A percentile compares a stretch with the other conserved stretches of the same genome.
These are phyloP conservation scores for Ustilago bromivora DNA, from an alignment of 1,284 basidiomycete genomes.

Conservation along the genomic window DNA sequence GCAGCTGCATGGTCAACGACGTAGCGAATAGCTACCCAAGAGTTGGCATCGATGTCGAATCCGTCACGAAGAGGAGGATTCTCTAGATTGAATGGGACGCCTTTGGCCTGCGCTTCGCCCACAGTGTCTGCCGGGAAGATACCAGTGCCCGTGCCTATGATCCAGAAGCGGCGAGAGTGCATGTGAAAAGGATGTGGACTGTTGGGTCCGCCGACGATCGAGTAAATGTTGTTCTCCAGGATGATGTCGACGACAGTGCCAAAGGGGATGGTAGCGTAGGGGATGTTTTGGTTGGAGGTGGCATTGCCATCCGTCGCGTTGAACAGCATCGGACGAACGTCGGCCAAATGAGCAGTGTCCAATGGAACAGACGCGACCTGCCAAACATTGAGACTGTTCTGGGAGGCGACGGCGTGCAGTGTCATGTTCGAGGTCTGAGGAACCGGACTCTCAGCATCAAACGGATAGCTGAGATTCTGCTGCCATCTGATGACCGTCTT, in stretches of 20 bases:
- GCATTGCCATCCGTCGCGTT: slow-evolving; percentile 39
- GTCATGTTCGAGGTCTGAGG: slow-evolving; percentile 45
- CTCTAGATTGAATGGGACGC: slow-evolving; percentile 36
- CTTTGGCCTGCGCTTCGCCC: slow-evolving; percentile 28
- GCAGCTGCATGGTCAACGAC: slow-evolving; percentile 47
- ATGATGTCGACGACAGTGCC: slow-evolving; percentile 54
- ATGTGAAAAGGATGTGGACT: slow-evolving; percentile 58
- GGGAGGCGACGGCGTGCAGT: slow-evolving; percentile 52
- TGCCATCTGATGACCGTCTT: slow-evolving; percentile 41
- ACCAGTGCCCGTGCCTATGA: slow-evolving; percentile 44
- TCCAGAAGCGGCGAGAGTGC: slow-evolving; percentile 54
- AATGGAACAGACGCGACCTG: slow-evolving; percentile 49
- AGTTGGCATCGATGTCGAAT: slow-evolving; percentile 50
- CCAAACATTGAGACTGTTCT: slow-evolving; percentile 56
- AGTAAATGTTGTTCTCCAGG: slow-evolving; percentile 53
- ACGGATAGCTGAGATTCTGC: slow-evolving; percentile 37
- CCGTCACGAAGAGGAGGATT: slow-evolving; percentile 53
- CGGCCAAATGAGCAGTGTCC: slow-evolving; percentile 45
- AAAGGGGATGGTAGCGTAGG: slow-evolving; percentile 38
- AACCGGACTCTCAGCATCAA: slow-evolving; percentile 30
- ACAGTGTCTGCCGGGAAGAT: slow-evolving; percentile 46
- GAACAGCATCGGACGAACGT: slow-evolving; percentile 50
- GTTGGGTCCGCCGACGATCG: slow-evolving; percentile 53
- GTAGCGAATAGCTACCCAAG: slow-evolving; percentile 55
- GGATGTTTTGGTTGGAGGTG: slow-evolving; percentile 36